Conservation (phyloP, 2,329 filamentous ascomycete genomes). For the Penicillium sp. region DNA sequence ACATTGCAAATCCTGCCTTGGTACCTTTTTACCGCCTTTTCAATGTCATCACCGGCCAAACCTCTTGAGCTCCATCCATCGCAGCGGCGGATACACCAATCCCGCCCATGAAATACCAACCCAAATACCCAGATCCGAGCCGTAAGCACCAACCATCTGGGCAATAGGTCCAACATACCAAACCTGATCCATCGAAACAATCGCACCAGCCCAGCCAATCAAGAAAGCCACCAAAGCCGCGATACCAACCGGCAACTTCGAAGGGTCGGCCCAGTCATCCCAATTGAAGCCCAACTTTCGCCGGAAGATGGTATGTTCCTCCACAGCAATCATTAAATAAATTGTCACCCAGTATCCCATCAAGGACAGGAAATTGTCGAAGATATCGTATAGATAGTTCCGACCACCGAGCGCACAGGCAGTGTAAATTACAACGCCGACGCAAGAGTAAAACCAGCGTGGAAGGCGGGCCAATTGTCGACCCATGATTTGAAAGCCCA, state of each 20-base stretch:
- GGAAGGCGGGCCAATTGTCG: slow-evolving; percentile 30
- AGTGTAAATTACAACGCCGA: slow-evolving; percentile 36
- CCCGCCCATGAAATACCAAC: slow-evolving; percentile 24
- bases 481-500: slow-evolving; percentile 38
- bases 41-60: slow-evolving; percentile 11
- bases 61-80: slow-evolving; percentile 24
- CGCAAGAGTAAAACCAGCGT: slow-evolving; percentile 37
- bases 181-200: slow-evolving; percentile 32
- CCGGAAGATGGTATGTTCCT: slow-evolving; percentile 42
- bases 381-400: slow-evolving; percentile 37
- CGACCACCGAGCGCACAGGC: slow-evolving; percentile 37
- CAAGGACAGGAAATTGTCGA: slow-evolving; percentile 40
- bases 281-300: slow-evolving; percentile 36
- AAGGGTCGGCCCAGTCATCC: slow-evolving; percentile 33
- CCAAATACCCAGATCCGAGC: slow-evolving; percentile 23
- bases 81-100: slow-evolving; percentile 25
- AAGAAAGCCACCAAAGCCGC: slow-evolving; percentile 33
- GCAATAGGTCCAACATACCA: slow-evolving; percentile 34
- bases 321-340: slow-evolving; percentile 36
- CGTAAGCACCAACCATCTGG: slow-evolving; percentile 27
- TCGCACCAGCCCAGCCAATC: slow-evolving; percentile 30
- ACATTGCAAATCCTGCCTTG: no score
- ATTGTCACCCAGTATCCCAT: slow-evolving; percentile 42
- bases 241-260: slow-evolving; percentile 35
- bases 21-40: no score